Conservation (phyloP, 2,329 filamentous ascomycete species). For the Penicillium sclerotigenum region DNA sequence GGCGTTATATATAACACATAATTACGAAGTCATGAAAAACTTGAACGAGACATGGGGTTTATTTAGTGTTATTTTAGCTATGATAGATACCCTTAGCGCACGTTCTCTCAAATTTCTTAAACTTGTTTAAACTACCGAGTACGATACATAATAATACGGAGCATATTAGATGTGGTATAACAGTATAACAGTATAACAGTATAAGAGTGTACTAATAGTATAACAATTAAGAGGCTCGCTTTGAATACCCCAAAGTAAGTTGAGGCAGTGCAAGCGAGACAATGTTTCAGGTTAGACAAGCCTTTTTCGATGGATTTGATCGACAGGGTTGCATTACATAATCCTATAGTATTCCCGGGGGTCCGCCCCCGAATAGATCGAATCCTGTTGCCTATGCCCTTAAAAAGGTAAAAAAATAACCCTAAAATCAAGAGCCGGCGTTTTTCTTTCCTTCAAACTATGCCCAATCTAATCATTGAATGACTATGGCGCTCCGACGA, state of each 20-base stretch:
- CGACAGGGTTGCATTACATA: constrained; percentile 24
- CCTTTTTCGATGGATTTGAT: constrained; percentile 21
- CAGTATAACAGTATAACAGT: too few species aligned
- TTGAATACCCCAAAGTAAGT: not conserved
- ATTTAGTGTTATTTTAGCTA: not conserved
- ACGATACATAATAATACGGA: not conserved
- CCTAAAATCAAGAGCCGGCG: not conserved
- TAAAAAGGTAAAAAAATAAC: not conserved
- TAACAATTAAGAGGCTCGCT: not conserved
- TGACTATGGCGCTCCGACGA: constrained; percentile 35
- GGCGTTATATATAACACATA: not conserved
- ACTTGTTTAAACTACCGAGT: not conserved
- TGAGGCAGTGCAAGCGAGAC: constrained; percentile 21
- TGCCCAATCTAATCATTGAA: constrained; percentile 2
- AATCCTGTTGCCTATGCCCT: constrained; percentile 27
- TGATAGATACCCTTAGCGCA: not conserved
- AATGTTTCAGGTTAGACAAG: constrained; percentile 24
- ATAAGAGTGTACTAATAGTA: too few species aligned
- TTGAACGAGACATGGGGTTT: not conserved
- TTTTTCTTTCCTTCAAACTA: not conserved
- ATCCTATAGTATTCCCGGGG: not conserved
- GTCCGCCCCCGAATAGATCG: not conserved
- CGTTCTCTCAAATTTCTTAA: not conserved
- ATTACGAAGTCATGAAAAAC: not conserved
- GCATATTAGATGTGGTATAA: too few species aligned